Percentiles rank a stretch among this genome's conserved stretches.
Evolutionary conservation across 2,329 filamentous ascomycete genomes (phyloP).

Genomic region (Fusarium scirpi): DNA sequence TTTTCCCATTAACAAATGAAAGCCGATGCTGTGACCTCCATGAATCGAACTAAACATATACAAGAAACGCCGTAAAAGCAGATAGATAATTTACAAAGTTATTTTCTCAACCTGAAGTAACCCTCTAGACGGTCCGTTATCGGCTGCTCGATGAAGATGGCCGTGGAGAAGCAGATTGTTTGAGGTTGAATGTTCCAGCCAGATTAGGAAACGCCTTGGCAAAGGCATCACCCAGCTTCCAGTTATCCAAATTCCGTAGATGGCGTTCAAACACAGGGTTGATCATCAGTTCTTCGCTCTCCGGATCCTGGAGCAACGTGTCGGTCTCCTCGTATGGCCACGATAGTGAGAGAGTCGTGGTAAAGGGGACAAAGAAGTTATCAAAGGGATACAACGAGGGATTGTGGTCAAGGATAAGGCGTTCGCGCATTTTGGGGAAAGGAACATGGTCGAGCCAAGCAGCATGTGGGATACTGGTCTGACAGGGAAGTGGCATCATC

Average conservation of each 20-base stretch:
- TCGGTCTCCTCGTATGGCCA: conserved; percentile 86
- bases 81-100: conserved; percentile 6
- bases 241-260: conserved; percentile 79
- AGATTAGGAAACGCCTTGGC: conserved; percentile 70
- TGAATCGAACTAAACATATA: background rate
- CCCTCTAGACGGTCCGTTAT: background rate
- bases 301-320: conserved; percentile 70
- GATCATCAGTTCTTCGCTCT: conserved; percentile 76
- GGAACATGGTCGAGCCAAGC: conserved; percentile 87
- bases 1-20: background rate
- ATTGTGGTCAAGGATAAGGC: conserved; percentile 65
- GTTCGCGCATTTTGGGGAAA: conserved; percentile 81
- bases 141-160: conserved; percentile 38
- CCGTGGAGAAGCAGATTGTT: conserved; percentile 28
- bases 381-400: conserved; percentile 73
- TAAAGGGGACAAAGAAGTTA: conserved; percentile 86
- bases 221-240: conserved; percentile 81
- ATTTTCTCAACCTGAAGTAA: background rate
- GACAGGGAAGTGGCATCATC: conserved; percentile 73
- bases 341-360: conserved; percentile 79
- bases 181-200: conserved; percentile 48
- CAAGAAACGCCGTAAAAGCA: background rate
- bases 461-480: conserved; percentile 76
- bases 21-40: background rate
- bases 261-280: conserved; percentile 91